Conservation (phyloP, 176 grass and related monocot species). For the Dendrocalamus sinicus region DNA sequence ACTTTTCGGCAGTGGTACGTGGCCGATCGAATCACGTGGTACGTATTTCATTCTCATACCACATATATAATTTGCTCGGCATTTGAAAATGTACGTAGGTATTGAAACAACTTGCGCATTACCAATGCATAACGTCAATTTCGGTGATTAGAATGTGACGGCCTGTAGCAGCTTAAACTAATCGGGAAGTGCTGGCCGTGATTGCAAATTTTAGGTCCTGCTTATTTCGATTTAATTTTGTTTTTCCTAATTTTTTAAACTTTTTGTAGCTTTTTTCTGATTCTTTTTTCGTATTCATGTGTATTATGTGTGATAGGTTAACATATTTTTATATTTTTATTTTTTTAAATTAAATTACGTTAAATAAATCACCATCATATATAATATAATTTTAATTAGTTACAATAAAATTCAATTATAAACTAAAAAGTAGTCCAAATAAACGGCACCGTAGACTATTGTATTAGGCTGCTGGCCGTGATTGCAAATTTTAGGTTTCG, state of each 20-base stretch:
- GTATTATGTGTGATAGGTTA: too few relatives aligned
- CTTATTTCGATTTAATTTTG: too few relatives aligned
- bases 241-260: too few relatives aligned
- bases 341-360: too few relatives aligned
- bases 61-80: background rate
- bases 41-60: background rate
- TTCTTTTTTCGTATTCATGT: too few relatives aligned
- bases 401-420: too few relatives aligned
- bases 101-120: background rate
- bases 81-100: background rate
- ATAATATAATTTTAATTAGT: too few relatives aligned
- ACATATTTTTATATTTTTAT: too few relatives aligned
- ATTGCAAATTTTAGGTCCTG: background rate
- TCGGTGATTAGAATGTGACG: background rate
- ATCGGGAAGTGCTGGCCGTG: background rate
- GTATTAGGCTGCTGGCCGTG: background rate
- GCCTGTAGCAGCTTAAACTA: background rate
- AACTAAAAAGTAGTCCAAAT: too few relatives aligned
- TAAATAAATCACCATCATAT: too few relatives aligned
- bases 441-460: background rate
- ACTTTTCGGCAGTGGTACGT: slow-evolving; percentile 27
- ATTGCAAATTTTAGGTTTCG: too few relatives aligned
- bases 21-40: slow-evolving; percentile 32
- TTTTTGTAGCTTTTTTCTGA: too few relatives aligned
- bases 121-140: background rate